A percentile compares a stretch with the other conserved stretches of the same genome.
phyloP scores from a whole-genome alignment of 805 yeast genomes.

The Isabelozyma pseudorhagii region DNA sequence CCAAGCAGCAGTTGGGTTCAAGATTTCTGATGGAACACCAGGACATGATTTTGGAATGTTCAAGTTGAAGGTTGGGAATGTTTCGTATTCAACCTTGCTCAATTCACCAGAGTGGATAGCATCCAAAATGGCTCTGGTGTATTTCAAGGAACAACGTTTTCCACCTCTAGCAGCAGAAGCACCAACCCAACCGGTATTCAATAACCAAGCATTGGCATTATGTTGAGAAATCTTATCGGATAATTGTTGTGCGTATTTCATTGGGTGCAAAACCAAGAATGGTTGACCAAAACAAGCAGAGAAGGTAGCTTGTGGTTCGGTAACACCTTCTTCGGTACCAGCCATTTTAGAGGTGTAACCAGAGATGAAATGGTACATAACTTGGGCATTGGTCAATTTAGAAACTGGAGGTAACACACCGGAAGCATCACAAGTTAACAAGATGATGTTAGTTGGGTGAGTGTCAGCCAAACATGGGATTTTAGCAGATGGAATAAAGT shows the following conservation, averaged over 20 bases:
- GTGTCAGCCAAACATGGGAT: conserved; percentile 87
- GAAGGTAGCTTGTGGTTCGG: conserved; percentile 97
- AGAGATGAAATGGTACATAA: conserved; percentile 97
- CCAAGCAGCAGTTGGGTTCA: conserved; percentile 88
- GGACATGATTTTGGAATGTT: conserved; percentile 79
- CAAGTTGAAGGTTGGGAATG: conserved; percentile 82
- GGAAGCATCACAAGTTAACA: conserved; percentile 95
- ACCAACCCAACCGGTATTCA: conserved; percentile 99
- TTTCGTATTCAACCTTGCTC: conserved; percentile 75
- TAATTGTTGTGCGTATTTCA: conserved; percentile 94
- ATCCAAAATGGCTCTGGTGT: conserved; percentile 94
- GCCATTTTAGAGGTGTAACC: conserved; percentile 99
- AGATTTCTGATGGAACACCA: conserved; percentile 77
- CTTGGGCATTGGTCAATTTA: conserved; percentile 89
- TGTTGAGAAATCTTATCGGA: conserved; percentile 88
- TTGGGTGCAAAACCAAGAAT: conserved; percentile 95
- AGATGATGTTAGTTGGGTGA: conserved; percentile 89
- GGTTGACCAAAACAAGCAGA: conserved; percentile 99
- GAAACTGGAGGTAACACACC: conserved; percentile 98
- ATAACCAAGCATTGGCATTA: conserved; percentile 91
- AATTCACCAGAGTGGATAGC: conserved; percentile 91
- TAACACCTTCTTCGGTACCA: conserved; percentile 97
- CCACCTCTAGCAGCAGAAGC: conserved; percentile 91
- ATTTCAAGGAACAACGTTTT: conserved; percentile 94
- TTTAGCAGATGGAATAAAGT: conserved; percentile 92